phyloP scores from a whole-genome alignment of 2,329 filamentous ascomycete species.

The Thermothelomyces thermophilus region DNA sequence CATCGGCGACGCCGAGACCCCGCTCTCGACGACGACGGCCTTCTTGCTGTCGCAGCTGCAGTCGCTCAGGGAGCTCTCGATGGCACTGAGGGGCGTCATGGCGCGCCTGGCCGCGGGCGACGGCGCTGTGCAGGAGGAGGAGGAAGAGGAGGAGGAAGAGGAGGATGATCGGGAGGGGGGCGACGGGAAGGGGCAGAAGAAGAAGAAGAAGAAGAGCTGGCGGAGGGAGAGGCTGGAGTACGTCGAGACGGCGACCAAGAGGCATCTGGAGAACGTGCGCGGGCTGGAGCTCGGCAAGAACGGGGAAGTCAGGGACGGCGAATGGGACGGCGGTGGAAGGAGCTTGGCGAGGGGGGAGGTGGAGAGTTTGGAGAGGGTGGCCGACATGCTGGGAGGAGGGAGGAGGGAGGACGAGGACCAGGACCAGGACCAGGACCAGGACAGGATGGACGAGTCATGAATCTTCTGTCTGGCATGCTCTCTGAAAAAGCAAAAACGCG shows the following conservation, averaged over 20 bases:
- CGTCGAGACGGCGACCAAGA: constrained; percentile 70
- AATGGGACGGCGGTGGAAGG: constrained; percentile 53
- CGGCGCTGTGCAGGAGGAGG: not conserved
- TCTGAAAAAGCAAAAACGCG: no score
- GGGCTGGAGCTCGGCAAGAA: constrained; percentile 58
- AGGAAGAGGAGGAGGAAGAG: constrained; percentile 26
- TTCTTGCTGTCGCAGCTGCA: constrained; percentile 82
- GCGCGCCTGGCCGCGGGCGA: constrained; percentile 46
- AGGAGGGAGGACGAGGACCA: not conserved
- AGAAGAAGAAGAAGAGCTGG: constrained; percentile 46
- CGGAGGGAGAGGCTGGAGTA: constrained; percentile 70
- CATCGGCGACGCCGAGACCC: constrained; percentile 45
- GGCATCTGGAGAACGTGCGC: constrained; percentile 65
- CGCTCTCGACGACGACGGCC: constrained; percentile 63
- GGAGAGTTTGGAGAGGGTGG: constrained; percentile 48
- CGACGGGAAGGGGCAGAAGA: constrained; percentile 25
- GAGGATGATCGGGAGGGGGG: constrained; percentile 17
- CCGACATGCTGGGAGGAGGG: constrained; percentile 37
- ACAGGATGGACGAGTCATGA: constrained; percentile 28
- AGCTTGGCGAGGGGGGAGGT: constrained; percentile 47
- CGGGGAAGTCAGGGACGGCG: constrained; percentile 58
- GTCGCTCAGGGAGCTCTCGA: constrained; percentile 61
- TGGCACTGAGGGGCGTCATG: constrained; percentile 55
- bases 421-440: constrained; percentile 1
- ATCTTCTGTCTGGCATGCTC: not conserved